A percentile compares a stretch with the other conserved stretches of the same genome.
Evolutionary conservation across 169 alveolate genomes (phyloP).

Genomic region (Babesia caballi): DNA sequence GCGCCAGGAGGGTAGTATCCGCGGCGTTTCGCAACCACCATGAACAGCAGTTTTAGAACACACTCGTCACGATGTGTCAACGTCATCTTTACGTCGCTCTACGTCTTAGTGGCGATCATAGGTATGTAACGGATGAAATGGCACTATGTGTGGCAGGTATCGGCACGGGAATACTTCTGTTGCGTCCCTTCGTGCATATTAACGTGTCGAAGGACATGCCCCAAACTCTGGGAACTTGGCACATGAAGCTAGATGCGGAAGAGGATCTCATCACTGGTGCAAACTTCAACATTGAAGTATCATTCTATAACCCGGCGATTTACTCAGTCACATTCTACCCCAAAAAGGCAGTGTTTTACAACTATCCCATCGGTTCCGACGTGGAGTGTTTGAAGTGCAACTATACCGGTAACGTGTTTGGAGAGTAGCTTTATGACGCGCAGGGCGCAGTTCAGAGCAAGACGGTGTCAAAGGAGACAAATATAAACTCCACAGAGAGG

Average conservation of each 20-base stretch:
- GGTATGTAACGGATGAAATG: neutral
- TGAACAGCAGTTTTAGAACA: neutral
- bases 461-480: neutral
- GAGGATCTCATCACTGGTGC: conserved; percentile 65
- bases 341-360: conserved; percentile 43
- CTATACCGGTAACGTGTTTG: neutral
- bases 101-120: neutral
- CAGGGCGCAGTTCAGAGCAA: neutral
- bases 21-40: neutral
- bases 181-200: conserved; percentile 36
- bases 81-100: conserved; percentile 1
- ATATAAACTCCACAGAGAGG: neutral
- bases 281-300: conserved; percentile 39
- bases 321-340: conserved; percentile 60
- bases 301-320: conserved; percentile 56
- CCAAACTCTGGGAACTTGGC: conserved; percentile 27
- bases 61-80: neutral
- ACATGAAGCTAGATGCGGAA: conserved; percentile 32
- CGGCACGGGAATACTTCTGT: conserved; percentile 13
- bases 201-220: neutral
- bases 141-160: conserved; percentile 6
- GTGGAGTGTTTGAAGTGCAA: conserved; percentile 11
- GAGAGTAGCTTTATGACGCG: neutral
- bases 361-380: conserved; percentile 68
- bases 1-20: neutral